Evolutionary conservation across 306 rosid genomes (phyloP).

Genomic region (Trifolium fragiferum): DNA sequence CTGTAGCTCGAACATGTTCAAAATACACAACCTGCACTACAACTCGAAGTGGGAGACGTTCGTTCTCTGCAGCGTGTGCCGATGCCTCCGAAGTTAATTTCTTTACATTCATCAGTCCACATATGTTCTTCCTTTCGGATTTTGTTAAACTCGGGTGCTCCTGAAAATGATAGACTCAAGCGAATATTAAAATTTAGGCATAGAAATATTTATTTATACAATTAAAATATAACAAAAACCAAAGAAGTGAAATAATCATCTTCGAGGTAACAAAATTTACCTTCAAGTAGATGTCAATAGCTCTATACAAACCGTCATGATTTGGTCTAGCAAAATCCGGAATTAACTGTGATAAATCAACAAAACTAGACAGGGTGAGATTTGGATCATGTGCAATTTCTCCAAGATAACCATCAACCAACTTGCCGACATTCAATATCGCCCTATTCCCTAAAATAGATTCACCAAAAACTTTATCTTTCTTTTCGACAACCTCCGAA

Average conservation of each 20-base stretch:
- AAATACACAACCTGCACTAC: constrained; percentile 90
- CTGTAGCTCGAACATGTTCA: constrained; percentile 80
- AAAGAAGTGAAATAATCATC: not conserved
- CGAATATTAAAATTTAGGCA: not conserved
- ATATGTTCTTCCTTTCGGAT: constrained; percentile 74
- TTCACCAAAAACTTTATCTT: constrained; percentile 57
- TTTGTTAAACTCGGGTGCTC: constrained; percentile 75
- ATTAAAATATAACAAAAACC: not conserved
- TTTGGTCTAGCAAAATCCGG: constrained; percentile 77
- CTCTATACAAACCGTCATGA: constrained; percentile 84
- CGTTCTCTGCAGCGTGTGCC: constrained; percentile 90
- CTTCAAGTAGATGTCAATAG: constrained; percentile 83
- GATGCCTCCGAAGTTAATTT: constrained; percentile 73
- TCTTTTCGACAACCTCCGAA: constrained; percentile 51
- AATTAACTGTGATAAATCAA: constrained; percentile 67
- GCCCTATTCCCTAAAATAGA: constrained; percentile 57
- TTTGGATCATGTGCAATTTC: constrained; percentile 78
- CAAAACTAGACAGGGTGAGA: constrained; percentile 62
- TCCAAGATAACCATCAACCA: constrained; percentile 73
- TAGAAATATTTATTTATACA: too few relatives aligned
- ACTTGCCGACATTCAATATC: constrained; percentile 71
- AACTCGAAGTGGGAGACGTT: constrained; percentile 88
- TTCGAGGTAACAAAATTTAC: constrained; percentile 45
- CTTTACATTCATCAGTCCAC: constrained; percentile 82
- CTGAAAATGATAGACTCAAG: constrained; percentile 48